Conservation (phyloP, 495 filamentous ascomycete species). For the Lineolata rhizophorae region DNA sequence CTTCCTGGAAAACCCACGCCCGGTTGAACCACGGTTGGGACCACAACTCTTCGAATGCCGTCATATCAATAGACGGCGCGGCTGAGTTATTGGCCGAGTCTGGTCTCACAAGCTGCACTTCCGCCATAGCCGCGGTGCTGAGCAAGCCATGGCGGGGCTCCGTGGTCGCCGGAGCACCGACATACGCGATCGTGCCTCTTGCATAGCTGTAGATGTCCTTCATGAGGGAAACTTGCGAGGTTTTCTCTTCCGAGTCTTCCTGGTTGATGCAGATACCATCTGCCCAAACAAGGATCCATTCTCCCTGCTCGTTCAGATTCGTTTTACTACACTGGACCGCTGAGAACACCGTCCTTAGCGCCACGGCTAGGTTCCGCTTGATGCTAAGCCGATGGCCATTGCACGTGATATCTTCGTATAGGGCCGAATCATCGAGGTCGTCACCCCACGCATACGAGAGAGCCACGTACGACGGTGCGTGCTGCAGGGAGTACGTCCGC, state of each 20-base stretch:
- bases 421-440: no score
- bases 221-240: neutral
- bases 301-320: neutral
- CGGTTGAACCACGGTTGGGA: neutral
- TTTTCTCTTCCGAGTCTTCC: neutral
- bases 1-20: slow-evolving; percentile 1
- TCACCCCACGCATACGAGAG: no score
- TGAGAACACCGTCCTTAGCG: no score
- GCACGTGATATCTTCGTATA: no score
- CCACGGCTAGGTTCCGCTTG: no score
- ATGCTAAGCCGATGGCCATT: no score
- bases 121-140: neutral
- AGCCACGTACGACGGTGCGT: no score
- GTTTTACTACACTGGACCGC: no score
- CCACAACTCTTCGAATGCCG: neutral
- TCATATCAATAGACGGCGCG: slow-evolving; percentile 1
- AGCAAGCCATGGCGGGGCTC: neutral
- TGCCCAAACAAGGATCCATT: neutral
- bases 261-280: slow-evolving; percentile 1
- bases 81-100: neutral
- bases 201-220: neutral
- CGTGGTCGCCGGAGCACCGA: no score
- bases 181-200: no score
- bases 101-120: no score
- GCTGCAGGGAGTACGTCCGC: no score